Base-by-base conservation (phyloP, 345 rosid species). In the Abelmoschus esculentus region DNA sequence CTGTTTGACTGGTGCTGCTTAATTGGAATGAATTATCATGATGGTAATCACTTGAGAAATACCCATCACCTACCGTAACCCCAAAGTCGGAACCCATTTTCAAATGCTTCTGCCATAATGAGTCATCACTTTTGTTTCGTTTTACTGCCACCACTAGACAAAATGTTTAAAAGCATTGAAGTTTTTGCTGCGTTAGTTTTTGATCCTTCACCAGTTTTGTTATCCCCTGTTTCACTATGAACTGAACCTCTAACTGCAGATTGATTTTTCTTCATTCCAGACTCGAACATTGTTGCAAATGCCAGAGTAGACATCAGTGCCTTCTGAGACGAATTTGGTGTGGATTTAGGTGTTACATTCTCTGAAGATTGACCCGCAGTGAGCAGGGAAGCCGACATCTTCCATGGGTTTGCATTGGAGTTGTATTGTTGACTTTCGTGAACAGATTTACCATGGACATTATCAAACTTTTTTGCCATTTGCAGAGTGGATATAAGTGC, bases 381-480 rank as follows among this genome's bases (percentile, higher is more conserved):
- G 15, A 64, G 50, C 0, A 73, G 73, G 46, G 49, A 80, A 67
- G 63, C 57, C 61, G 75, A 47, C 44, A 32, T 66, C 66, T 29
- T 74, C 68, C 14, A 46, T n/a, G 73, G 74, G 36, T 28, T 62
- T 67, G 60, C 12, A 71, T 22, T 31, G 1, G 60, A 58, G 66
- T 58, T 52, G 22, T 6, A 38, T 62, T 47, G 74, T 29, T 62
- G 69, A 38, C 50, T 62, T 66, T 38, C 69, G 50, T 61, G 36
- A 17, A 13, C 19, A 50, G 50, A 61, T 34, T 12, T 18, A 61
- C 55, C 34, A n/a, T 71, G 32, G 65, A 84, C 90, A 2, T 7
- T n/a, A 65, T 84, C 88, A 2, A 82, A 70, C 79, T 80, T 85
- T n/a, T 86, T 82, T 4, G 86, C 93, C 79, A 84, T 82, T 66